These are phyloP conservation scores for Colletotrichum noveboracense DNA, from an alignment of 2,329 filamentous ascomycete genomes.

Conservation along the genomic window DNA sequence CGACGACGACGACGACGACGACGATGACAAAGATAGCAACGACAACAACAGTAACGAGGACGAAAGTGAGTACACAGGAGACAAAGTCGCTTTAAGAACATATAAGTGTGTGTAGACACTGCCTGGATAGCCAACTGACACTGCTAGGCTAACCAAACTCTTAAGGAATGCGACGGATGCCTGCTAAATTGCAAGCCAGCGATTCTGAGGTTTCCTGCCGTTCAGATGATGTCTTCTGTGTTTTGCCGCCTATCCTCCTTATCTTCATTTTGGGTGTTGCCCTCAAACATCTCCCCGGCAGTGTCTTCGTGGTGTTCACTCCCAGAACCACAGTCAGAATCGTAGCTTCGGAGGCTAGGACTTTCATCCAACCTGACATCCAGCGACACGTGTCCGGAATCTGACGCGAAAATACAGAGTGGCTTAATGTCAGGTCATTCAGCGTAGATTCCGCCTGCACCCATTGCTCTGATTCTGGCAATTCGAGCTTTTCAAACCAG, in stretches of 20 bases:
- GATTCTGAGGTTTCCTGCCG: too few species aligned
- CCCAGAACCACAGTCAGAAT: neutral
- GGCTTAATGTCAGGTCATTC: neutral
- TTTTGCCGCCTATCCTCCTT: neutral
- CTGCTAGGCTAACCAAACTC: too few species aligned
- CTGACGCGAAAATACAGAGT: neutral
- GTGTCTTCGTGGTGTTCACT: neutral
- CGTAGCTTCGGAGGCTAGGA: neutral
- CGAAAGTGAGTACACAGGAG: neutral
- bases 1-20: too few species aligned
- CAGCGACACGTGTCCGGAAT: neutral
- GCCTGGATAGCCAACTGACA: too few species aligned
- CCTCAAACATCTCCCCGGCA: neutral
- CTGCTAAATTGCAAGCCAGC: too few species aligned
- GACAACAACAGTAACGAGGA: too few species aligned
- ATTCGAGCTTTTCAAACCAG: neutral
- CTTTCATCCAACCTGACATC: neutral
- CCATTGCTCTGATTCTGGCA: neutral
- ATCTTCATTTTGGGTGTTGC: neutral
- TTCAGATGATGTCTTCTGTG: neutral
- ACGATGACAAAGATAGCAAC: too few species aligned
- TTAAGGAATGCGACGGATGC: too few species aligned
- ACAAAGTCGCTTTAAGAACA: too few species aligned
- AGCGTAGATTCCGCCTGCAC: neutral
- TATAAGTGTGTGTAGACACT: too few species aligned